These are phyloP conservation scores for Neurospora sp. DNA, from an alignment of 2,329 filamentous ascomycete genomes.

Conservation along the genomic window DNA sequence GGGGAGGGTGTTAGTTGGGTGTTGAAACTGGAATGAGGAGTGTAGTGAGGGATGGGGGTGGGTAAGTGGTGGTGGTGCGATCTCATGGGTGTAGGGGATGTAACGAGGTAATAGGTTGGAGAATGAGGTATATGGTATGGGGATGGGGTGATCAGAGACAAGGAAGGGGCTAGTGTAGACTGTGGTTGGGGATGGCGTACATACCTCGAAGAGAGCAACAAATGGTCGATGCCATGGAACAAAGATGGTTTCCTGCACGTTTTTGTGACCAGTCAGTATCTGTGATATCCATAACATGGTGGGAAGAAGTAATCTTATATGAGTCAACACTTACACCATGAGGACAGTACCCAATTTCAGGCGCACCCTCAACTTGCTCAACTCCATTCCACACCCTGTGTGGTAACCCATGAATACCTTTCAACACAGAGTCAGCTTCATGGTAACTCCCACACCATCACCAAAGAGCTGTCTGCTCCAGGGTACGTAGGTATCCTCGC, in stretches of 20 bases:
- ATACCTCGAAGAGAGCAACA: conserved; percentile 42
- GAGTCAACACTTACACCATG: conserved; percentile 30
- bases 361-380: conserved; percentile 24
- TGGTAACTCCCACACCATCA: neutral
- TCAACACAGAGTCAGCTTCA: neutral
- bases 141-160: neutral
- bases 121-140: neutral
- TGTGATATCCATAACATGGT: neutral
- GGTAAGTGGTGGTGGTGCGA: neutral
- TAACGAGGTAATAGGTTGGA: neutral
- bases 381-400: conserved; percentile 27
- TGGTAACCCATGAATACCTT: conserved; percentile 25
- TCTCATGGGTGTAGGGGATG: neutral
- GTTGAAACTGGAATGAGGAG: neutral
- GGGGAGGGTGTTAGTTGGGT: neutral
- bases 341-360: conserved; percentile 32
- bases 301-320: neutral
- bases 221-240: conserved; percentile 48
- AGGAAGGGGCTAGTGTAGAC: neutral
- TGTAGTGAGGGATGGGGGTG: neutral
- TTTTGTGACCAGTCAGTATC: conserved; percentile 1
- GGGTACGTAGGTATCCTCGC: conserved; percentile 2
- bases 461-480: neutral
- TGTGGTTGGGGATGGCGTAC: conserved; percentile 1
- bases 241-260: conserved; percentile 36